Evolutionary conservation across 1,284 basidiomycete genomes (phyloP).

Genomic region (Ceratobasidium sp.): DNA sequence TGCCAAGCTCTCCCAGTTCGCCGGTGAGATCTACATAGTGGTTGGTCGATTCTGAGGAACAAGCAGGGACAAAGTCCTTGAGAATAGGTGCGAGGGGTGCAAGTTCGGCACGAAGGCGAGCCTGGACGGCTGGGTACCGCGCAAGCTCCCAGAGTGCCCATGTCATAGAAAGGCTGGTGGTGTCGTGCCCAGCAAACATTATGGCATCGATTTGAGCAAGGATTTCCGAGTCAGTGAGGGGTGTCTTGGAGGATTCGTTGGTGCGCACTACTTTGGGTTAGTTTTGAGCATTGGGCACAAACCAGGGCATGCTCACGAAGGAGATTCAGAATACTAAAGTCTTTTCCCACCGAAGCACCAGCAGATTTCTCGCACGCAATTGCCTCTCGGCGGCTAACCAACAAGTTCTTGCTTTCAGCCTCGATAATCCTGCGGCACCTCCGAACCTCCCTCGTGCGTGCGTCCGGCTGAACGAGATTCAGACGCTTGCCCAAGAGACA

Average conservation of each 20-base stretch:
- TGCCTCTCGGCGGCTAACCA: conserved; percentile 51
- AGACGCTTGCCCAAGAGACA: conserved; percentile 11
- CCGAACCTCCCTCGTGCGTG: conserved; percentile 49
- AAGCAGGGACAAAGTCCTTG: conserved; percentile 2
- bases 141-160: conserved; percentile 81
- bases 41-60: conserved; percentile 23
- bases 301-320: conserved; percentile 62
- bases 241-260: conserved; percentile 67
- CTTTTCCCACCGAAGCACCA: conserved; percentile 41
- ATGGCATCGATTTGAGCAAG: conserved; percentile 85
- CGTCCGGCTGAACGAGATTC: conserved; percentile 47
- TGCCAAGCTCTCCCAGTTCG: conserved; percentile 50
- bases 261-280: conserved; percentile 53
- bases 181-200: conserved; percentile 88
- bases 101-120: conserved; percentile 68
- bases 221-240: conserved; percentile 83
- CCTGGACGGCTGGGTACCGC: conserved; percentile 69
- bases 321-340: conserved; percentile 67
- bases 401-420: conserved; percentile 29
- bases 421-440: conserved; percentile 42
- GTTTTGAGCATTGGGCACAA: conserved; percentile 4
- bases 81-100: conserved; percentile 16
- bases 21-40: conserved; percentile 31
- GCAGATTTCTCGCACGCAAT: conserved; percentile 54
- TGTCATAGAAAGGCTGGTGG: conserved; percentile 78